Conservation (phyloP, 2,329 filamentous ascomycete genomes). For the Fusarium equiseti region DNA sequence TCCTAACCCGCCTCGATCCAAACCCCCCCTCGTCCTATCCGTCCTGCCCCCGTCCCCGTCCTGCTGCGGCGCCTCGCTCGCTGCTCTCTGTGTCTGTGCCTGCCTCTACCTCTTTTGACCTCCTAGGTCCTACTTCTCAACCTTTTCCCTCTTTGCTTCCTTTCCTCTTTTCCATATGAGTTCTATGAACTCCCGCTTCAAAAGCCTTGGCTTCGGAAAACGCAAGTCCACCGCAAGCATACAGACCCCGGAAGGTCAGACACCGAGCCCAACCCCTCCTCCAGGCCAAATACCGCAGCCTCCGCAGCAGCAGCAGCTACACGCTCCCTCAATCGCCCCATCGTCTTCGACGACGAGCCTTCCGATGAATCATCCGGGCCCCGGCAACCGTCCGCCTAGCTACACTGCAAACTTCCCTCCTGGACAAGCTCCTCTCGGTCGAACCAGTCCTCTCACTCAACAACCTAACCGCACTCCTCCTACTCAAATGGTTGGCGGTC, state of each 20-base stretch:
- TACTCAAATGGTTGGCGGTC: slow-evolving; percentile 71
- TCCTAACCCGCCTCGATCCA: slow-evolving; percentile 32
- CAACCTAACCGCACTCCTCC: slow-evolving; percentile 67
- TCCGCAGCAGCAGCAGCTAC: slow-evolving; percentile 57
- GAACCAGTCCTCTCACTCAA: slow-evolving; percentile 64
- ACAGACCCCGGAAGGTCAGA: slow-evolving; percentile 60
- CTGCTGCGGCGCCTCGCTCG: slow-evolving; percentile 42
- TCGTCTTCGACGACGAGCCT: slow-evolving; percentile 61
- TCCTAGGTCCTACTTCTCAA: slow-evolving; percentile 46
- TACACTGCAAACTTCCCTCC: slow-evolving; percentile 69
- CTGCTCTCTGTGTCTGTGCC: slow-evolving; percentile 32
- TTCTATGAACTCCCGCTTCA: slow-evolving; percentile 84
- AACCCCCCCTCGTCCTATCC: slow-evolving; percentile 40
- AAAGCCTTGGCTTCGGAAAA: slow-evolving; percentile 85
- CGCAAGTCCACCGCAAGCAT: slow-evolving; percentile 77
- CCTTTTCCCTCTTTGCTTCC: slow-evolving; percentile 42
- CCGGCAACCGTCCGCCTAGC: slow-evolving; percentile 72
- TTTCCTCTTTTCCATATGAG: slow-evolving; percentile 67
- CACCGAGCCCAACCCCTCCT: slow-evolving; percentile 52
- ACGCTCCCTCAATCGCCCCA: slow-evolving; percentile 53
- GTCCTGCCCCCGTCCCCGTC: slow-evolving; percentile 31
- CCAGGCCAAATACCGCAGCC: slow-evolving; percentile 65
- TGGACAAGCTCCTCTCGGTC: slow-evolving; percentile 62
- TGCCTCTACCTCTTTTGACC: slow-evolving; percentile 42
- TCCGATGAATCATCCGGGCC: slow-evolving; percentile 73